Base-by-base conservation (phyloP, 805 yeast genomes). In the Tetrapisispora taiwanensis region DNA sequence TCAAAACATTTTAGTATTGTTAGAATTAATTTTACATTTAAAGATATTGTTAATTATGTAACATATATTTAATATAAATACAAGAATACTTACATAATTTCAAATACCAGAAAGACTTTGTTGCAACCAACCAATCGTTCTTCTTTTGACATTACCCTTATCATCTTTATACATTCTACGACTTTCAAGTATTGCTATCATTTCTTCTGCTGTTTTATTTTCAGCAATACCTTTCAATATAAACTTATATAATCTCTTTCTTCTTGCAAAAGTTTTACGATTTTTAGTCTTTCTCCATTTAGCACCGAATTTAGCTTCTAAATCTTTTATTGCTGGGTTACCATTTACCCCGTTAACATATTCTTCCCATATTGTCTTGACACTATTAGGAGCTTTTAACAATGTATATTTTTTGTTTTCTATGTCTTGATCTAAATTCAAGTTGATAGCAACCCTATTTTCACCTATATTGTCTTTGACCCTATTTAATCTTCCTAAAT, bases 241-340 rank as follows among this genome's bases (percentile, higher is more conserved):
- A 47, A 59, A 63, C 41, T 63, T 63, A 45, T 63, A 63, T 3
- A 63, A 48, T 34, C 67, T 53, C 45, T 64, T 64, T 35, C 71
- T 51, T 41, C 70, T 51, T 2, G 65, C 58, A 47, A 56, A 67
- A 10, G 60, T 65, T 54, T 58, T 66, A 33, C 58, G 59, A 50
- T 59, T 65, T 46, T 51, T 64, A 41, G 47, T 68, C 46, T 51
- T 55, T 50, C 73, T 55, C 74, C 74, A 70, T 30, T 64, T 60
- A 40, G 68, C 65, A 6, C 72, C 71, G 48, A 61, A 69, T 35
- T 59, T 59, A 24, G 63, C 63, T 43, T 70, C 73, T n/a, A 70
- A 55, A 15, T 58, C 59, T 44, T 62, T 60, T 14, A 70, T 64
- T 2, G 73, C 61, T 7, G 72, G 71, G n/a, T 54, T 52, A 1